Evolutionary conservation across 2,329 filamentous ascomycete genomes (phyloP).

Genomic region (Pyrenophora graminea): DNA sequence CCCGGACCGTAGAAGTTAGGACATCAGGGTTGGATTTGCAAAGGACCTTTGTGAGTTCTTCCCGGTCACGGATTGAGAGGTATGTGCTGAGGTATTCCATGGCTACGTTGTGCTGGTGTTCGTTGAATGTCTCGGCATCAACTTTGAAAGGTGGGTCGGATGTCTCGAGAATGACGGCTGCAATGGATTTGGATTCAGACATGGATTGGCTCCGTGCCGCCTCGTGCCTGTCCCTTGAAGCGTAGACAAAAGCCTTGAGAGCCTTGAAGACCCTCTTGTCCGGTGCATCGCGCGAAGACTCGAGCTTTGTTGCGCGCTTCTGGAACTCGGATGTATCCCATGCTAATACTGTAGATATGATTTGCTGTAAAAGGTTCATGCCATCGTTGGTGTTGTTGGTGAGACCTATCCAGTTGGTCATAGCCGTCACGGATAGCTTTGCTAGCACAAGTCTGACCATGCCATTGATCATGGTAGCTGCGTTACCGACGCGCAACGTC

Average conservation of each 20-base stretch:
- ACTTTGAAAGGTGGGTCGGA: conserved; percentile 48
- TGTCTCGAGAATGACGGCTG: conserved; percentile 66
- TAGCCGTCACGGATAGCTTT: conserved; percentile 73
- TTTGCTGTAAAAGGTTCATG: conserved; percentile 78
- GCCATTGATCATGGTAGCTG: conserved; percentile 78
- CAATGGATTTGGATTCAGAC: conserved; percentile 63
- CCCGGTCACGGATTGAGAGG: conserved; percentile 74
- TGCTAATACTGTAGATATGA: conserved; percentile 71
- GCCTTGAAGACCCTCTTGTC: conserved; percentile 65
- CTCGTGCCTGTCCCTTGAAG: conserved; percentile 61
- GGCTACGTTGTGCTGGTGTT: conserved; percentile 65
- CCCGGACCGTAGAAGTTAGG: conserved; percentile 69
- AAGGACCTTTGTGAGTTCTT: conserved; percentile 67
- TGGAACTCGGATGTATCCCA: conserved; percentile 76
- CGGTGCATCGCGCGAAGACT: conserved; percentile 63
- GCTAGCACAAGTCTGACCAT: conserved; percentile 74
- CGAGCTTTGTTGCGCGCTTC: conserved; percentile 66
- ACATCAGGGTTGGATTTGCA: conserved; percentile 73
- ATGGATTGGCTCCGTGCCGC: conserved; percentile 61
- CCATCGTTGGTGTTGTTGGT: conserved; percentile 74
- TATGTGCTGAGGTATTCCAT: conserved; percentile 72
- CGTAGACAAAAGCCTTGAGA: conserved; percentile 63
- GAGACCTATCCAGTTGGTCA: conserved; percentile 80
- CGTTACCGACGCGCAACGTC: conserved; percentile 75
- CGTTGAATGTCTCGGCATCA: conserved; percentile 54